A percentile compares a stretch with the other conserved stretches of the same genome.
These are phyloP conservation scores for Sporisorium sorghi DNA, from an alignment of 1,284 basidiomycete species.

Conservation along the genomic window DNA sequence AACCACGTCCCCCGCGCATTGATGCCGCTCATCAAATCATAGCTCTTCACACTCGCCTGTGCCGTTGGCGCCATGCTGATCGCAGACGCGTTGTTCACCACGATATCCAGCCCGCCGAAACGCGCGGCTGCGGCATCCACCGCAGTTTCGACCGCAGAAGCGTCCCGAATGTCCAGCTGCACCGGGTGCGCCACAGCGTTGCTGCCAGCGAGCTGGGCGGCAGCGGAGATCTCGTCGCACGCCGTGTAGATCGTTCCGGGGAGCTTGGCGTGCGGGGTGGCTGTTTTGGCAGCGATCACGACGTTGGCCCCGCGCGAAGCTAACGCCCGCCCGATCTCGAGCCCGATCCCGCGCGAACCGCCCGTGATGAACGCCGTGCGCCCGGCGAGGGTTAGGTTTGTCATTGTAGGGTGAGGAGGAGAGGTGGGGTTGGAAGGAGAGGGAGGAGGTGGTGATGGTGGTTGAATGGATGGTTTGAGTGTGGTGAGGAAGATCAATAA, in stretches of 20 bases:
- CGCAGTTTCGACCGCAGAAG: conserved; percentile 53
- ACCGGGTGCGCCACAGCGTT: conserved; percentile 55
- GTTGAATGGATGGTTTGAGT: background rate
- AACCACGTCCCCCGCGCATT: conserved; percentile 65
- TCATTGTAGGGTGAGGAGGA: conserved; percentile 5
- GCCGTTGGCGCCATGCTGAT: conserved; percentile 62
- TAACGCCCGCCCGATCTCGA: conserved; percentile 57
- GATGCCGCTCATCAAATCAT: conserved; percentile 56
- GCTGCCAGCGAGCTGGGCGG: conserved; percentile 32
- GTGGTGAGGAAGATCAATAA: too few relatives aligned
- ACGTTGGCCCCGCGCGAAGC: conserved; percentile 60
- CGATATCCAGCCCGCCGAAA: conserved; percentile 66
- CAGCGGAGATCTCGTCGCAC: conserved; percentile 59
- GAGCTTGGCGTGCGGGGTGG: conserved; percentile 54
- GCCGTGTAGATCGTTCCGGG: conserved; percentile 69
- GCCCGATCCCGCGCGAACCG: conserved; percentile 60
- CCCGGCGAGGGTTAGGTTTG: conserved; percentile 23
- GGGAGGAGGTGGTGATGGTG: background rate
- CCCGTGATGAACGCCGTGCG: conserved; percentile 57
- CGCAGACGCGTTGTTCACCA: conserved; percentile 68
- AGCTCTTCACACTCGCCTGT: conserved; percentile 54
- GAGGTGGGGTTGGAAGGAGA: too few relatives aligned
- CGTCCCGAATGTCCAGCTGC: conserved; percentile 67
- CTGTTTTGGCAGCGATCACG: conserved; percentile 60
- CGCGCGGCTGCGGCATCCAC: conserved; percentile 43